Evolutionary conservation across 176 grass and related monocot species (phyloP), one percentile per base, ranked within the genome.

Genomic region (Ampelocalamus luodianensis): DNA sequence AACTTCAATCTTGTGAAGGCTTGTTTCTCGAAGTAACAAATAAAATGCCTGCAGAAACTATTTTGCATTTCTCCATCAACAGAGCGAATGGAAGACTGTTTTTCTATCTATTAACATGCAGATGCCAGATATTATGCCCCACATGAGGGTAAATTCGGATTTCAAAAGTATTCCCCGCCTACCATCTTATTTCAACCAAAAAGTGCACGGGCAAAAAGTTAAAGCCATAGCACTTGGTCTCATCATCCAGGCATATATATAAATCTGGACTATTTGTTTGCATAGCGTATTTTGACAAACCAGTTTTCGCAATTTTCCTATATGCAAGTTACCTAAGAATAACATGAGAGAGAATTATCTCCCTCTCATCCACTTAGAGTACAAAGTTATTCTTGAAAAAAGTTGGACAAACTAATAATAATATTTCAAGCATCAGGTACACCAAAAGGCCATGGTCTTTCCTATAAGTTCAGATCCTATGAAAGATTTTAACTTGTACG

Each of bases 351-450:
- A 64, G 4, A 54, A 80, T 42, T 51, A 20, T 51, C 1, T 40
- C 37, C 13, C n/a, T 65, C 39, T 55, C 1, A 5, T 50, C 37
- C 56, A 39, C 76, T 54, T 80, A n/a, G 5, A 40, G 23, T 64
- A 5, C 16, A 86, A 79, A 86, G 6, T 40, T 51, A 80, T 45
- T 79, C 16, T n/a, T 71, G 2, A 79, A 71, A 85, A 10, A 68
- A 34, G 65, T 71, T 54, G 24, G 17, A 58, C 51, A 51, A 46
- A 72, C 32, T 79, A 10, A 6, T 5, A 79, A 43, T 45, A 73
- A 42, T 59, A 78, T 56, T 42, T 69, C 73, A 58, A 78, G 65
- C 51, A 61, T 70, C 51, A 60, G 39, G 74, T 78, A 37, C 16
- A 75, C 26, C 18, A 70, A 78, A 65, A 37, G 50, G 32, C 14